A percentile compares a stretch with the other conserved stretches of the same genome.
Conservation (phyloP, 2,329 filamentous ascomycete species). For the Onygena corvina region DNA sequence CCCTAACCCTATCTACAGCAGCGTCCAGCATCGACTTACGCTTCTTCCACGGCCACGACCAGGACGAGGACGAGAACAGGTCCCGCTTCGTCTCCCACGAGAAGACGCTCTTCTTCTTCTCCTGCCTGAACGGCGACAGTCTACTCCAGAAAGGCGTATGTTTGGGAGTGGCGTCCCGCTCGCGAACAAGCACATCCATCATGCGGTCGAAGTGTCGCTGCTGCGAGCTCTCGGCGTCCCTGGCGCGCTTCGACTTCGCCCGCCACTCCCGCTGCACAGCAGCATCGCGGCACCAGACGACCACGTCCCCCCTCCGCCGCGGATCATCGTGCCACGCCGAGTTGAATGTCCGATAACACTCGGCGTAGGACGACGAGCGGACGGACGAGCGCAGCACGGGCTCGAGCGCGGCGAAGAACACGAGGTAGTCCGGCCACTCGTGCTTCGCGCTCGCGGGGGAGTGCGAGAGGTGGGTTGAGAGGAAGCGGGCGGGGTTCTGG, state of each 20-base stretch:
- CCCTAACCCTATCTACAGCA: too few relatives aligned
- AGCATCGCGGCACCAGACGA: conserved; percentile 45
- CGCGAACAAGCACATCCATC: conserved; percentile 23
- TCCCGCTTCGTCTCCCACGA: background rate
- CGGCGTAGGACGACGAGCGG: conserved; percentile 38
- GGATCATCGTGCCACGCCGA: conserved; percentile 52
- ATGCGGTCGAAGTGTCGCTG: conserved; percentile 29
- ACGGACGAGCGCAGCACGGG: conserved; percentile 36
- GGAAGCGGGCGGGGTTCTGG: conserved; percentile 38
- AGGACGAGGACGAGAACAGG: background rate
- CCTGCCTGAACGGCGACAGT: too few relatives aligned
- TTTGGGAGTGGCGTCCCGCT: conserved; percentile 8
- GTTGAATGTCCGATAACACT: conserved; percentile 51
- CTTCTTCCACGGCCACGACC: conserved; percentile 7
- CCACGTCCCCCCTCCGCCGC: conserved; percentile 49
- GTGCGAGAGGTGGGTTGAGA: conserved; percentile 6
- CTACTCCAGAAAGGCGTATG: background rate
- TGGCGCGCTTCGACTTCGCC: conserved; percentile 15
- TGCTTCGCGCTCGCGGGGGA: conserved; percentile 19
- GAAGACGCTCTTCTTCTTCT: too few relatives aligned
- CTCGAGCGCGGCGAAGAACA: conserved; percentile 49
- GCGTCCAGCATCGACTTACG: too few relatives aligned
- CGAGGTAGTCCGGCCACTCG: conserved; percentile 38
- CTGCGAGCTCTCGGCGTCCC: conserved; percentile 10
- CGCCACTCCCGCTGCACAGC: conserved; percentile 28